These are phyloP conservation scores for Backusella mclennaniae DNA, from an alignment of 192 early-diverging fungal genomes.

Conservation along the genomic window DNA sequence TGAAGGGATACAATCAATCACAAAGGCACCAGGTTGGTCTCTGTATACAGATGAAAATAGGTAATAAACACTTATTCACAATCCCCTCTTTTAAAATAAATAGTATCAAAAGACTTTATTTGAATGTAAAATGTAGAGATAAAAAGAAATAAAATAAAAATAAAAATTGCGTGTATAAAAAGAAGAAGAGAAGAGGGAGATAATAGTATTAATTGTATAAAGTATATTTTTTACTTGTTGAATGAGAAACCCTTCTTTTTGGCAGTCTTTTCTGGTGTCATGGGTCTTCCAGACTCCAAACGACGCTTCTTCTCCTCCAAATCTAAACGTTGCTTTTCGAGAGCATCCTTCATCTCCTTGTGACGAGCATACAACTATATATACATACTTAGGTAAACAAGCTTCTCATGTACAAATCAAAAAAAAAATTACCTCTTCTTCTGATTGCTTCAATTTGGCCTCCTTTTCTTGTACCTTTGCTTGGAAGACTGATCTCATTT, in stretches of 20 bases:
- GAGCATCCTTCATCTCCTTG: conserved; percentile 97
- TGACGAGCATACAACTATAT: conserved; percentile 85
- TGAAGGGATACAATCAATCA: too few relatives aligned
- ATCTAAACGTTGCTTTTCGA: conserved; percentile 92
- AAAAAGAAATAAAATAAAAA: neutral
- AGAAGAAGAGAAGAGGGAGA: neutral
- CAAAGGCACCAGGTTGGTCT: too few relatives aligned
- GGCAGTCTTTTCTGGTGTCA: conserved; percentile 68
- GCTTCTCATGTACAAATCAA: neutral
- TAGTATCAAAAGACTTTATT: conserved; percentile 5
- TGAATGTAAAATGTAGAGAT: neutral
- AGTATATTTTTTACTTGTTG: conserved; percentile 42
- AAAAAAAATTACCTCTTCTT: conserved; percentile 63
- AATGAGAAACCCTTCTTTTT: conserved; percentile 76
- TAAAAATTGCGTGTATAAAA: neutral
- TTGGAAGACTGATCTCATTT: conserved; percentile 99
- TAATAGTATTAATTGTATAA: neutral
- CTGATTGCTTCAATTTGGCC: conserved; percentile 95
- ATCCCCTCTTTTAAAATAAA: neutral
- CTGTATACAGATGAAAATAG: too few relatives aligned
- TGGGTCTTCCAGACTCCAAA: conserved; percentile 70
- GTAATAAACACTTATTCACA: too few relatives aligned
- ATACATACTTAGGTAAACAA: neutral
- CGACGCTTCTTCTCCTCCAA: conserved; percentile 97
- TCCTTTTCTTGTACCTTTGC: conserved; percentile 99